Conservation (phyloP, 169 alveolate genomes). For the Cytauxzoon felis region DNA sequence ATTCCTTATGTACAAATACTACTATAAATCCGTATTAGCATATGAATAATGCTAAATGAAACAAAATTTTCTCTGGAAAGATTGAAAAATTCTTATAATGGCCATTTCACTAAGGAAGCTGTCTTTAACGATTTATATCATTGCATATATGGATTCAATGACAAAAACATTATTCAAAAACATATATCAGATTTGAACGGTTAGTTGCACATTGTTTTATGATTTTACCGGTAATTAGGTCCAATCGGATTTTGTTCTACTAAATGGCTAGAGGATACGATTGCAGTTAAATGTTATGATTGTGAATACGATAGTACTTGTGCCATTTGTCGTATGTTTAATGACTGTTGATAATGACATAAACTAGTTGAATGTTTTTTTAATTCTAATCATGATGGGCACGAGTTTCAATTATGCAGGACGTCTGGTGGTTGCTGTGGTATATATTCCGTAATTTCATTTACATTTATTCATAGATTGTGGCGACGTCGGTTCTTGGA, state of each 20-base stretch:
- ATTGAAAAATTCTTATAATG: not conserved
- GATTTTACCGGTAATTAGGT: slow-evolving; percentile 3
- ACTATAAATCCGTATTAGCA: no score
- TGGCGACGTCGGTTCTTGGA: slow-evolving; percentile 60
- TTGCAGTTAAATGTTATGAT: slow-evolving; percentile 58
- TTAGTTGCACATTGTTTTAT: not conserved
- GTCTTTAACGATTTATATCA: slow-evolving; percentile 33
- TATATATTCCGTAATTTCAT: not conserved
- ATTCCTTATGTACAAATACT: no score
- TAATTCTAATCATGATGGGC: slow-evolving; percentile 52
- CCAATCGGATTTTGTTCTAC: slow-evolving; percentile 49
- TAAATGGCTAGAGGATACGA: slow-evolving; percentile 60
- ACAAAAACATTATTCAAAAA: slow-evolving; percentile 5
- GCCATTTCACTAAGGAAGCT: slow-evolving; percentile 1
- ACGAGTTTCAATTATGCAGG: slow-evolving; percentile 28
- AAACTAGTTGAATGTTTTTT: slow-evolving; percentile 47
- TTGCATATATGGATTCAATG: slow-evolving; percentile 31
- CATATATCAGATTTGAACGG: slow-evolving; percentile 4
- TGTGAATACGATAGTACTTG: slow-evolving; percentile 61
- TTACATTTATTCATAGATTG: slow-evolving; percentile 18
- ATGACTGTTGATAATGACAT: not conserved
- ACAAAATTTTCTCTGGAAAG: no score
- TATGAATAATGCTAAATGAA: no score
- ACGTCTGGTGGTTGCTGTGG: slow-evolving; percentile 64
- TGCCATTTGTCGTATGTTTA: slow-evolving; percentile 50